Evolutionary conservation across 2,329 filamentous ascomycete species (phyloP), one percentile per base, ranked within the genome.

Genomic region (Monilinia fructigena): DNA sequence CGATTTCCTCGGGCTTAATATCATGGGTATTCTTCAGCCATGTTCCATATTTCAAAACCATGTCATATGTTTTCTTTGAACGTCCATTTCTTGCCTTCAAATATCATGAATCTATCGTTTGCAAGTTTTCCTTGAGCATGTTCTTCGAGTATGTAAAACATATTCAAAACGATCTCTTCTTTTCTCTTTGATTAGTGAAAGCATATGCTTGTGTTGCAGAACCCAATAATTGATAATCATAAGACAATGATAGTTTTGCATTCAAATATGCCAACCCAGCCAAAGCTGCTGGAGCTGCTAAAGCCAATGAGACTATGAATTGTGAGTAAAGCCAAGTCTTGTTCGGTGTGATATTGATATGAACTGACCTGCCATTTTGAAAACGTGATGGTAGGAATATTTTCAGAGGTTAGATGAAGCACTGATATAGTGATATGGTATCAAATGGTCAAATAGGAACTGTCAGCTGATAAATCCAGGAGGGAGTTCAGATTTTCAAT

Each of bases 211-310:
- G 81, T 16, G 85, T 48, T 50, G 85, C 77, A 63, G 82, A 82
- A 45, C 79, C 81, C n/a, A 94, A 73, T 20, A 93, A 76, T 10
- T 78, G 75, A 54, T 81, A 76, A 77, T 96, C 92, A 75, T 91
- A 87, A 75, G 81, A 87, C 55, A 93, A 72, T 8, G 84, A 82
- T 67, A 83, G 83, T 75, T 85, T 87, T 53, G 90, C 92, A 75
- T 95, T 92, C 72, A 94, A 77, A 76, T 96, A 96, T 42, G 91
- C 89, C n/a, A 89, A 79, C 4, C 84, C 83, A 5, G 90, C 89
- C 40, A 84, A 82, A 55, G 86, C 83, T 20, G 88, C 88, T 23
- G 89, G 86, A 38, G 83, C 79, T 8, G 86, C 81, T 59, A 86
- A 69, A 28, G 80, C 76, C 28, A 87, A 77, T 55, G 86, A 83